Evolutionary conservation across 768 basidiomycete genomes (phyloP), one percentile per base, ranked within the genome.

Genomic region (Macrocybe gigantea): DNA sequence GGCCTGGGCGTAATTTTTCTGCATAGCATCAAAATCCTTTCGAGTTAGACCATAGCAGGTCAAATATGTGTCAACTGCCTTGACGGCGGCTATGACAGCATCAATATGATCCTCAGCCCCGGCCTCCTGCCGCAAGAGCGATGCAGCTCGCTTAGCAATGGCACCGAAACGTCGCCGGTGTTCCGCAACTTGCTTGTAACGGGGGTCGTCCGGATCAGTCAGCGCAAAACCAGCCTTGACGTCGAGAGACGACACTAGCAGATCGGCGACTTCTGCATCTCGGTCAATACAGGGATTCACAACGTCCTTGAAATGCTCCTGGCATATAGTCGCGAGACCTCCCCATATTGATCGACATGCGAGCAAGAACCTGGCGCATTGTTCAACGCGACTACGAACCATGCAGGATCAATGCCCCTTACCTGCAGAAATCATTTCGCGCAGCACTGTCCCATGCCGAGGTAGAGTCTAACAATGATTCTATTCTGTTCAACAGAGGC

Each of bases 341-440:
- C 74, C 73, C 79, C 93, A 86, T 2, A 88, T 71, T n/a, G 85
- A 80, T 56, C 85, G 77, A 12, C 85, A 79, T 29, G 82, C 77
- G 52, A 84, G 38, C 92, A 66, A 60, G 80, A 83, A 41, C 89
- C 72, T 51, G 3, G 47, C 11, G 45, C 39, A 13, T 32, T 12
- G 14, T 30, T 51, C 38, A 45, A 53, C 32, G 14, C 35, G 33
- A 33, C 38, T 31, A 41, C n/a, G 38, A 33, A 33, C 44, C 30
- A 41, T 15, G 11, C 7, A 5, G 32, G 44, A 36, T 7, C 22
- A 35, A 33, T 32, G 13, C 30, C 14, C 60, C 71, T 49, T 64
- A 85, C 79, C 92, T 79, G 67, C 93, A 96, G 58, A 91, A 89
- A 61, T 89, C 88, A 57, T 88, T 90, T 36, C 86, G 79, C 51